Evolutionary conservation across 208 protist genomes (phyloP), one percentile per base, ranked within the genome.

Genomic region (Phytomonas sp.): DNA sequence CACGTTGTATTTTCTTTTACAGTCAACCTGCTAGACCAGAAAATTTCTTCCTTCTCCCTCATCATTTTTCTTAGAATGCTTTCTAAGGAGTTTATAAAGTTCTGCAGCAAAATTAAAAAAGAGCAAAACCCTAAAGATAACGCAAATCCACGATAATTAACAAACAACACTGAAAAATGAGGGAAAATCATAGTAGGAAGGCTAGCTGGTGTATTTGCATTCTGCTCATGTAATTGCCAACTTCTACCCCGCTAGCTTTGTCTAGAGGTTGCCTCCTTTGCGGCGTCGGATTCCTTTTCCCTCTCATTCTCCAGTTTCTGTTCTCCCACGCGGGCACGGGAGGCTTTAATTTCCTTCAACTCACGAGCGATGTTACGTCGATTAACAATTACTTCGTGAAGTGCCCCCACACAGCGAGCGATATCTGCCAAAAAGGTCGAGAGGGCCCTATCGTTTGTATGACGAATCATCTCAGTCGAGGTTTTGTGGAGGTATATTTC

Each of bases 321-420:
- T 76, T 84, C 82, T 60, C 77, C 66, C 26, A 81, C 79, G 60
- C 88, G 72, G 19, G 80, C 86, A 16, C 88, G 82, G n/a, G 78
- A 72, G 33, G 74, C 77, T 61, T 80, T 80, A 60, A 85, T 82
- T 63, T 86, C 86, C 76, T 84, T 67, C 63, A 94, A 77, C 72
- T 96, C 91, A 10, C 88, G 80, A 29, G 81, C 82, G 23, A 94
- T 72, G 30, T 79, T 85, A 66, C 91, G 91, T 36, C 87, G 84
- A 67, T 96, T 94, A 26, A 92, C 75, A 63, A 94, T 91, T 23
- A 96, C 88, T 62, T 89, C 88, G 75, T 96, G 88, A 34, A 96
- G 74, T 4, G 85, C 85, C 11, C 84, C 77, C 56, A 96, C 85
- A 71, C 86, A 94, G 61, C 91, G 86, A 14, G 80, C 88, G 67